Evolutionary conservation across 2,329 filamentous ascomycete genomes (phyloP).

Genomic region (Kalmusia sp.): DNA sequence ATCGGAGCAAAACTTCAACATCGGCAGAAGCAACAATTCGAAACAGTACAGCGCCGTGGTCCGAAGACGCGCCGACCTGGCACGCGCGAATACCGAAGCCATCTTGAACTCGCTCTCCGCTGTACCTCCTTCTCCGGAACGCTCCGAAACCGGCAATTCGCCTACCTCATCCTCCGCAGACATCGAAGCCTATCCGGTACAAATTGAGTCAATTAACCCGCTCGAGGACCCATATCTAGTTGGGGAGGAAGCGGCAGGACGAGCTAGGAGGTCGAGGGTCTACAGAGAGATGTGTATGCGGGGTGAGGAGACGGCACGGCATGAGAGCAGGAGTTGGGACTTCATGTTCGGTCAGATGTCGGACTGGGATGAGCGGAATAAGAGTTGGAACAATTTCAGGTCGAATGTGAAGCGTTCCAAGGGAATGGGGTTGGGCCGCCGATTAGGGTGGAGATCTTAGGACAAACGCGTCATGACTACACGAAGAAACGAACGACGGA

Average conservation of each 20-base stretch:
- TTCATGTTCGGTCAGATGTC: slow-evolving; percentile 52
- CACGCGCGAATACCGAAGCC: slow-evolving; percentile 20
- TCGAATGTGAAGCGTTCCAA: slow-evolving; percentile 19
- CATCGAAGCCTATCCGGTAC: slow-evolving; percentile 23
- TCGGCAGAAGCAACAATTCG: slow-evolving; percentile 63
- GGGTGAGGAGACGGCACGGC: slow-evolving; percentile 33
- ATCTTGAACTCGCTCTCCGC: slow-evolving; percentile 26
- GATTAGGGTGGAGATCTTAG: slow-evolving; percentile 16
- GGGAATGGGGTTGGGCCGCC: slow-evolving; percentile 16
- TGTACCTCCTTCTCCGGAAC: slow-evolving; percentile 14
- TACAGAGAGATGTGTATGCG: slow-evolving; percentile 56
- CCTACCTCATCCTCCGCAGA: slow-evolving; percentile 17
- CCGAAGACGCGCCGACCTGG: slow-evolving; percentile 61
- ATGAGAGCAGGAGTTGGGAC: slow-evolving; percentile 49
- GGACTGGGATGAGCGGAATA: slow-evolving; percentile 48
- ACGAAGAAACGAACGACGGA: too few species aligned
- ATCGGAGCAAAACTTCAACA: slow-evolving; percentile 55
- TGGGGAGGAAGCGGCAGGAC: slow-evolving; percentile 68
- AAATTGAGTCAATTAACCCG: slow-evolving; percentile 51
- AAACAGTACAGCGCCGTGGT: slow-evolving; percentile 71
- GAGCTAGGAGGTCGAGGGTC: slow-evolving; percentile 62
- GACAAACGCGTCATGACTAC: too few species aligned
- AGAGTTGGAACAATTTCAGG: slow-evolving; percentile 28
- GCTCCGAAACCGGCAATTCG: neutral
- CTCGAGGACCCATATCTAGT: slow-evolving; percentile 73